phyloP scores from a whole-genome alignment of 2,329 filamentous ascomycete species.

The Ophiostoma angusticollis region DNA sequence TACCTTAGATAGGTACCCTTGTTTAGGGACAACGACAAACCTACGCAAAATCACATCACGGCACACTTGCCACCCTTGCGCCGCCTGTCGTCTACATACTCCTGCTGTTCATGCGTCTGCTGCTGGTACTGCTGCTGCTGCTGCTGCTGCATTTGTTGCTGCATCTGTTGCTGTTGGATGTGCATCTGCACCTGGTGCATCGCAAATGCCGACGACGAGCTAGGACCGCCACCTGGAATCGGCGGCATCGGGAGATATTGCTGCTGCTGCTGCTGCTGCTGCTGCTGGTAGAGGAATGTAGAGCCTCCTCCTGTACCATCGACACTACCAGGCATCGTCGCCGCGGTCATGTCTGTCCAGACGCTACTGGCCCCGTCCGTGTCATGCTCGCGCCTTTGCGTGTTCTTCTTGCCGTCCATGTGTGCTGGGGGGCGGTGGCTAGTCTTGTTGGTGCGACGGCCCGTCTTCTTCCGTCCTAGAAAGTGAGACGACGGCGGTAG shows the following conservation, averaged over 20 bases:
- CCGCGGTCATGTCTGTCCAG: slow-evolving; percentile 39
- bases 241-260: slow-evolving; percentile 7
- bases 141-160: slow-evolving; percentile 2
- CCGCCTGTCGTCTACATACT: neutral
- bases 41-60: slow-evolving; percentile 15
- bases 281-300: neutral
- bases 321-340: slow-evolving; percentile 20
- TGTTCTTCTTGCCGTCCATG: neutral
- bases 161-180: slow-evolving; percentile 7
- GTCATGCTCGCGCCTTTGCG: slow-evolving; percentile 8
- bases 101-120: neutral
- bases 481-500: too few relatives aligned
- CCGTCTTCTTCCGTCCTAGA: neutral
- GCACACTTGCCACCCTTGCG: slow-evolving; percentile 11
- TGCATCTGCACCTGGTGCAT: slow-evolving; percentile 13
- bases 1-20: too few relatives aligned
- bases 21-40: too few relatives aligned
- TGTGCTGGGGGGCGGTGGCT: too few relatives aligned
- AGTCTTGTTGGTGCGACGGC: neutral
- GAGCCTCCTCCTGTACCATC: neutral
- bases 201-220: slow-evolving; percentile 11
- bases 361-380: slow-evolving; percentile 13
- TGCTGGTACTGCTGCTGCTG: slow-evolving; percentile 5
- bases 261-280: slow-evolving; percentile 3
- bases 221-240: slow-evolving; percentile 7